Conservation (phyloP, 1,284 basidiomycete genomes). For the Phylloboletellus chloephorus region DNA sequence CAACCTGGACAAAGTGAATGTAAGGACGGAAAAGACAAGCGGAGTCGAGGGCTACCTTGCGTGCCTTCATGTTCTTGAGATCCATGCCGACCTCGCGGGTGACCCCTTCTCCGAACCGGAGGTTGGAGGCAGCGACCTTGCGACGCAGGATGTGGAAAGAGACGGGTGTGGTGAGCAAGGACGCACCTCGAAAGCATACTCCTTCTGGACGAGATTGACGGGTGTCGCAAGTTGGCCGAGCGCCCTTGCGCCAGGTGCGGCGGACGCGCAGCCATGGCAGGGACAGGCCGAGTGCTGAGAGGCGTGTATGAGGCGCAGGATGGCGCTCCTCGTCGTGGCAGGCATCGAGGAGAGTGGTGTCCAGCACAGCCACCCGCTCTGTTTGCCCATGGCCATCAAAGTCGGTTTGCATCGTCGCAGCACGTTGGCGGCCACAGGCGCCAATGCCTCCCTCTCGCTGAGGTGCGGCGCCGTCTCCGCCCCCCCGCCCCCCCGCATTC, state of each 20-base stretch:
- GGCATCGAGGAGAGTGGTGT: constrained; percentile 38
- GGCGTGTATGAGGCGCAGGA: constrained; percentile 65
- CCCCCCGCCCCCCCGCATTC: background rate
- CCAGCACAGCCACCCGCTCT: constrained; percentile 10
- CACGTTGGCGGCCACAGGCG: constrained; percentile 9
- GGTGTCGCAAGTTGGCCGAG: constrained; percentile 79
- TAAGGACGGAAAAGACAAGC: constrained; percentile 2
- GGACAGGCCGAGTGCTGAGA: constrained; percentile 71
- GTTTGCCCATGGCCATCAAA: constrained; percentile 32
- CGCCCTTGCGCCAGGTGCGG: constrained; percentile 40
- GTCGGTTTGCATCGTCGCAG: constrained; percentile 27
- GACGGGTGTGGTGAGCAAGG: background rate
- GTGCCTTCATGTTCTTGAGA: constrained; percentile 83
- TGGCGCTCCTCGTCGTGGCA: constrained; percentile 45
- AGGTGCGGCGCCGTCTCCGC: constrained; percentile 32
- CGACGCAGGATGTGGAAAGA: background rate
- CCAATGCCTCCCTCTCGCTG: constrained; percentile 36
- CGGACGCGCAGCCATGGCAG: constrained; percentile 60
- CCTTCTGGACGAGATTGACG: constrained; percentile 71
- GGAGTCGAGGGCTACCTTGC: constrained; percentile 47
- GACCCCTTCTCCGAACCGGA: constrained; percentile 86
- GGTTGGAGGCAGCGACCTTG: constrained; percentile 86
- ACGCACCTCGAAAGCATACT: constrained; percentile 91
- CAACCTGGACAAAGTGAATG: constrained; percentile 55
- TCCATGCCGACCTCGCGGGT: constrained; percentile 93